Conservation (phyloP, 768 basidiomycete genomes). For the Mycena kentingensis region DNA sequence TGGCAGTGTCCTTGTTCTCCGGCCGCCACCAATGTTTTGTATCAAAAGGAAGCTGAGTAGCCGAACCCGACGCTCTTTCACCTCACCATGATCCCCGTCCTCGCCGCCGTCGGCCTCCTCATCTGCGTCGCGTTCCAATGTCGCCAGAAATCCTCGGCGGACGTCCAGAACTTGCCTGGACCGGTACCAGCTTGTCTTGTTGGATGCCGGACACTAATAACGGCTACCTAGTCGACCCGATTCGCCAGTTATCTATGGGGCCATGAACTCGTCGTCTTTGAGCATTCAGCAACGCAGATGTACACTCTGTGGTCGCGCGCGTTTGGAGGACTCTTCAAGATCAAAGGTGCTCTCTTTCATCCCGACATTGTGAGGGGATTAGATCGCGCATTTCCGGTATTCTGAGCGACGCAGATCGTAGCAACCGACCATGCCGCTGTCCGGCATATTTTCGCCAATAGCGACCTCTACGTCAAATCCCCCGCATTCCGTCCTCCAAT, state of each 20-base stretch:
- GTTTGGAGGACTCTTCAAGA: conserved; percentile 37
- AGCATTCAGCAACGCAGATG: conserved; percentile 35
- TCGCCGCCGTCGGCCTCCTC: conserved; percentile 11
- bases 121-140: conserved; percentile 5
- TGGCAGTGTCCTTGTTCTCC: no score
- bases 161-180: conserved; percentile 23
- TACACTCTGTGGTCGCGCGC: conserved; percentile 35
- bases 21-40: no score
- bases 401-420: conserved; percentile 30
- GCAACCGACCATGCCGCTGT: conserved; percentile 38
- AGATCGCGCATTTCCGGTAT: not conserved
- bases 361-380: conserved; percentile 38
- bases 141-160: not conserved
- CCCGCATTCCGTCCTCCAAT: conserved; percentile 36
- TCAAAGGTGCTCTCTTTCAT: conserved; percentile 41
- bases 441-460: conserved; percentile 40
- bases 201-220: no score
- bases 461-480: conserved; percentile 36
- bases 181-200: no score
- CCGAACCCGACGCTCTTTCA: no score
- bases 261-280: conserved; percentile 37
- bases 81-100: conserved; percentile 3
- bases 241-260: conserved; percentile 38
- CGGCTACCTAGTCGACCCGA: conserved; percentile 18
- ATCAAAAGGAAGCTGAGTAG: not conserved